A percentile compares a stretch with the other conserved stretches of the same genome.
Evolutionary conservation across 2,329 filamentous ascomycete species (phyloP).

Genomic region (Hypoxylon sp.): DNA sequence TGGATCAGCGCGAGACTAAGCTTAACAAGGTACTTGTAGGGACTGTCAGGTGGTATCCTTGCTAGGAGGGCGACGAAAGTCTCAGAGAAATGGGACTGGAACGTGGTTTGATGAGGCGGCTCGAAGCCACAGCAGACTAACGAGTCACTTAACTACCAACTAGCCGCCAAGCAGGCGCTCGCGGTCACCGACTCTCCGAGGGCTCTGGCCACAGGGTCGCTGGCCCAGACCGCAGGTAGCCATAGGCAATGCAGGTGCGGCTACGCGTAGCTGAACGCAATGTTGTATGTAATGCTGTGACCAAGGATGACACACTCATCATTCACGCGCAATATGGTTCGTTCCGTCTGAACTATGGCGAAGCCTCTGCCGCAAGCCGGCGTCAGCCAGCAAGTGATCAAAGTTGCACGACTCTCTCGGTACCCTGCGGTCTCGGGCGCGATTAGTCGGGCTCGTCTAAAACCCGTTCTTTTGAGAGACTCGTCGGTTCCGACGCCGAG

Average conservation of each 20-base stretch:
- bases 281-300: slow-evolving; percentile 29
- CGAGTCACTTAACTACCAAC: slow-evolving; percentile 18
- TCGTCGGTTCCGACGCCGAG: slow-evolving; percentile 40
- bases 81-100: slow-evolving; percentile 44
- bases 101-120: slow-evolving; percentile 50
- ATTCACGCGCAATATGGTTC: slow-evolving; percentile 38
- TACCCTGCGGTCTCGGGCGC: slow-evolving; percentile 32
- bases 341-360: slow-evolving; percentile 30
- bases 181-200: slow-evolving; percentile 42
- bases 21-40: background rate
- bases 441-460: slow-evolving; percentile 18
- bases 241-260: slow-evolving; percentile 34
- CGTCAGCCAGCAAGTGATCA: slow-evolving; percentile 25
- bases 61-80: slow-evolving; percentile 22
- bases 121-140: slow-evolving; percentile 45
- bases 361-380: slow-evolving; percentile 28
- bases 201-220: slow-evolving; percentile 9
- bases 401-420: slow-evolving; percentile 23
- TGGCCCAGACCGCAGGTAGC: slow-evolving; percentile 9
- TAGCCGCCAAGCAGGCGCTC: slow-evolving; percentile 32
- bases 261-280: slow-evolving; percentile 39
- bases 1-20: slow-evolving; percentile 36
- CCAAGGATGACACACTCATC: slow-evolving; percentile 33
- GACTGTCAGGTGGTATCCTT: slow-evolving; percentile 27
- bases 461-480: slow-evolving; percentile 15